Evolutionary conservation across 2,329 filamentous ascomycete genomes (phyloP).

Genomic region (Xylariaceae sp.): DNA sequence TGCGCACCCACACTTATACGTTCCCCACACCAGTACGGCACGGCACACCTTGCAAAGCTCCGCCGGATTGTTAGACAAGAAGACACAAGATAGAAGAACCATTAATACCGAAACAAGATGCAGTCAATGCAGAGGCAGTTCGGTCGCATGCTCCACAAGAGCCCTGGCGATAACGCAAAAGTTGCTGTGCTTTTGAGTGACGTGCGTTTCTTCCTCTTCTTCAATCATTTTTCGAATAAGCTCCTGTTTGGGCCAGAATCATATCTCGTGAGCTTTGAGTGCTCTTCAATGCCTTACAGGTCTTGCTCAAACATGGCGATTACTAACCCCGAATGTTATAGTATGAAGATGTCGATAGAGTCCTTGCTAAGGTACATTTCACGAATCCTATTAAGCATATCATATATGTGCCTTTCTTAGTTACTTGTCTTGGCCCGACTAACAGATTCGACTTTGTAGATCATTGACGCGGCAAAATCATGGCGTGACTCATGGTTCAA

Average conservation of each 20-base stretch:
- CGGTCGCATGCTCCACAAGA: slow-evolving; percentile 71
- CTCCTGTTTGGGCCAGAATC: background rate
- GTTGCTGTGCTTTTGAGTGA: slow-evolving; percentile 77
- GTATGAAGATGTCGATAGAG: slow-evolving; percentile 79
- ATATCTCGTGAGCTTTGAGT: background rate
- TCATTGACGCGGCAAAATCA: slow-evolving; percentile 75
- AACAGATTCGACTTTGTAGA: slow-evolving; percentile 51
- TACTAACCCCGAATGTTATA: slow-evolving; percentile 12
- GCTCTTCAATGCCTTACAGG: background rate
- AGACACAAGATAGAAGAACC: background rate
- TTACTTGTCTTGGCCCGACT: slow-evolving; percentile 17
- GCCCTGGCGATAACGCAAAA: slow-evolving; percentile 77
- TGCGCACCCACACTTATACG: too few relatives aligned
- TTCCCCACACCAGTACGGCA: too few relatives aligned
- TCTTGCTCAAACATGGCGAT: background rate
- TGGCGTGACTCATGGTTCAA: slow-evolving; percentile 82
- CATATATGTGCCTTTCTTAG: slow-evolving; percentile 1
- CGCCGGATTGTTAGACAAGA: too few relatives aligned
- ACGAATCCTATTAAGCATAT: slow-evolving; percentile 3
- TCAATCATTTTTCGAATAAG: background rate
- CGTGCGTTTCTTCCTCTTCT: slow-evolving; percentile 24
- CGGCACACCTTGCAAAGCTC: too few relatives aligned
- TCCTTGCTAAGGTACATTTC: slow-evolving; percentile 71
- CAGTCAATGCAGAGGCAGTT: slow-evolving; percentile 77
- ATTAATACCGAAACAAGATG: slow-evolving; percentile 60